Evolutionary conservation across 2,329 filamentous ascomycete species (phyloP), one percentile per base, ranked within the genome.

Genomic region (Raffaelea deltoideospora): DNA sequence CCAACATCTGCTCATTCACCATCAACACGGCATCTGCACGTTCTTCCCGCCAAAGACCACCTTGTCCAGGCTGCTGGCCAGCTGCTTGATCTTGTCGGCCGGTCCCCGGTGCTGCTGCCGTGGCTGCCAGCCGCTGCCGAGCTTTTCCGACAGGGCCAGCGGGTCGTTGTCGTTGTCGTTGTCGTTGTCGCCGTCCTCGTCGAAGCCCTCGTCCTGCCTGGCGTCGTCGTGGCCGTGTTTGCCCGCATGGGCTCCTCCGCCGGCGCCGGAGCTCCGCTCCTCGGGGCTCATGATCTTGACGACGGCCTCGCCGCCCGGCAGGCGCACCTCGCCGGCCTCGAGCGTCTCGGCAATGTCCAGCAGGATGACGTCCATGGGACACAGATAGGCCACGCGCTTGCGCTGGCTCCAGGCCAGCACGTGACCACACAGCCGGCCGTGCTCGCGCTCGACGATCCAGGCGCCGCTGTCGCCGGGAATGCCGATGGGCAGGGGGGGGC

Each of bases 391-490:
- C 5, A 85, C 77, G 30, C 74, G 74, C 50, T 82, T 88, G 42
- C 77, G 74, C 43, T 76, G 72, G 47, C 80, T 88, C 76, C 81
- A 93, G 0, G 88, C 88, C 11, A 96, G 66, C 0, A 96, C 83
- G 49, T 95, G 88, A 0, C 88, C 88, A 47, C 84, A 90, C 3
- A 95, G 74, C 27, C 76, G 72, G 2, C 85, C 85, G n/a, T 76
- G 67, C 6, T 69, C 67, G 39, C 82, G 79, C 47, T 88, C 82
- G 14, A 95, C 76, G 4, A 96, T 74, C 88, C 88, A 96, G 0
- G 88, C 88, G 4, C 88, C 88, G 7, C 80, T 88, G 53, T 96
- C 88, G 15, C 88, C 88, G 3, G 87, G 87, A 11, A 90, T 74
- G 3, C 74, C 74, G 20, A 79, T 62, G 0, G 60, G 43, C 37